phyloP scores from a whole-genome alignment of 2,329 filamentous ascomycete genomes.

The Helotiales sp. region DNA sequence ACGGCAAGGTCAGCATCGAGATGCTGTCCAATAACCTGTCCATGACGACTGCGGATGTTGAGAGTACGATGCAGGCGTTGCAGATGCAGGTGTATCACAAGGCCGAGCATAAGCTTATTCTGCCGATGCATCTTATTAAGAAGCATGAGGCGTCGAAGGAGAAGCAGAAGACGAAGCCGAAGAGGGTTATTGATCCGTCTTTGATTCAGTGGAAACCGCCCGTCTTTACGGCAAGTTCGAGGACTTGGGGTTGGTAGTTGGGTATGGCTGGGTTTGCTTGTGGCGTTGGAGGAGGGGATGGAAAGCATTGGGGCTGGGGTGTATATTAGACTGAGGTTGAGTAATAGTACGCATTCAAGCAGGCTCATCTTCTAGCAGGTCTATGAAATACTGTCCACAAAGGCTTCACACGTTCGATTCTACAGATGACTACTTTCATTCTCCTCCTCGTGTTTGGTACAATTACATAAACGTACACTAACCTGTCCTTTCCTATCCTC shows the following conservation, averaged over 20 bases:
- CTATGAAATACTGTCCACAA: too few species aligned
- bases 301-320: background rate
- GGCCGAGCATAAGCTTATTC: conserved; percentile 93
- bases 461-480: background rate
- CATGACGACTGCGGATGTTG: conserved; percentile 97
- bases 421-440: too few species aligned
- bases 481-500: background rate
- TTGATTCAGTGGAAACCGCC: conserved; percentile 94
- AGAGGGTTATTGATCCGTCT: conserved; percentile 75
- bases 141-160: conserved; percentile 69
- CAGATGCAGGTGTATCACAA: conserved; percentile 97
- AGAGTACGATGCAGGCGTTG: conserved; percentile 90
- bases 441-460: too few species aligned
- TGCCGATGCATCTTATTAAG: conserved; percentile 80
- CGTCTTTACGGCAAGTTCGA: conserved; percentile 84
- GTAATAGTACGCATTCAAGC: background rate
- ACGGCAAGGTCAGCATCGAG: conserved; percentile 82
- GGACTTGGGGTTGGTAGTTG: conserved; percentile 91
- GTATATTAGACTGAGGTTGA: background rate
- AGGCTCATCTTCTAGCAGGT: too few species aligned
- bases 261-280: background rate
- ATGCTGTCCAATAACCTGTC: conserved; percentile 77
- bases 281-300: background rate
- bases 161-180: conserved; percentile 79
- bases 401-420: too few species aligned